phyloP scores from a whole-genome alignment of 805 yeast genomes.

The Yamadazyma phyllophila region DNA sequence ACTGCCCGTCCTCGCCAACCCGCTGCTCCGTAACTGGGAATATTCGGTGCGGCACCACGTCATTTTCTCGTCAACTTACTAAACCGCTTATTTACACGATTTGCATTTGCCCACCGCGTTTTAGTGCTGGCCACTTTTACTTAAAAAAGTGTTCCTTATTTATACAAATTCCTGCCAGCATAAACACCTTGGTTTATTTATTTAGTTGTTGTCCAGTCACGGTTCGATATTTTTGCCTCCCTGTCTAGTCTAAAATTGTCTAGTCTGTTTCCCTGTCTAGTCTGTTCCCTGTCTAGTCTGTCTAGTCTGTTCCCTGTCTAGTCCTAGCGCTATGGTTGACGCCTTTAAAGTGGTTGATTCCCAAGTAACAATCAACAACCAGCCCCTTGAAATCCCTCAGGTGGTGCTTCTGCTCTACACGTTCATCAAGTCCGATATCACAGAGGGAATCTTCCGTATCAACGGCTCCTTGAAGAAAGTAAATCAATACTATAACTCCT shows the following conservation, averaged over 20 bases:
- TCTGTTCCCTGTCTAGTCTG: too few relatives aligned
- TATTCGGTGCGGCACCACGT: too few relatives aligned
- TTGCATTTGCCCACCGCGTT: not conserved
- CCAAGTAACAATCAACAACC: constrained; percentile 1
- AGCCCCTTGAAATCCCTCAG: constrained; percentile 16
- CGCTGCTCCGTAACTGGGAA: too few relatives aligned
- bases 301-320: too few relatives aligned
- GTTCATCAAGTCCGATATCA: constrained; percentile 18
- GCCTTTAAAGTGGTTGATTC: constrained; percentile 8
- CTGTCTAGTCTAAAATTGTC: not conserved
- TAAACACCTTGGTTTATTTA: not conserved
- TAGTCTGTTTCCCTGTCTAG: not conserved
- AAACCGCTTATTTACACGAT: constrained; percentile 1
- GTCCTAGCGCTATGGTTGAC: too few relatives aligned
- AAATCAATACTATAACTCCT: constrained; percentile 16
- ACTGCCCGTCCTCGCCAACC: too few relatives aligned
- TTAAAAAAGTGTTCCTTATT: not conserved
- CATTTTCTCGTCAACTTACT: not conserved
- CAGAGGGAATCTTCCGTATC: constrained; percentile 31
- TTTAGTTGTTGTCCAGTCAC: not conserved
- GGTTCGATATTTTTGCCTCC: too few relatives aligned
- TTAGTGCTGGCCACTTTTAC: not conserved
- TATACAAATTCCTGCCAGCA: not conserved
- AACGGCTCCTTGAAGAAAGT: constrained; percentile 30
- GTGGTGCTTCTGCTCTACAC: constrained; percentile 21